Evolutionary conservation across 2,329 filamentous ascomycete species (phyloP).

Genomic region (Penicillium sp.): DNA sequence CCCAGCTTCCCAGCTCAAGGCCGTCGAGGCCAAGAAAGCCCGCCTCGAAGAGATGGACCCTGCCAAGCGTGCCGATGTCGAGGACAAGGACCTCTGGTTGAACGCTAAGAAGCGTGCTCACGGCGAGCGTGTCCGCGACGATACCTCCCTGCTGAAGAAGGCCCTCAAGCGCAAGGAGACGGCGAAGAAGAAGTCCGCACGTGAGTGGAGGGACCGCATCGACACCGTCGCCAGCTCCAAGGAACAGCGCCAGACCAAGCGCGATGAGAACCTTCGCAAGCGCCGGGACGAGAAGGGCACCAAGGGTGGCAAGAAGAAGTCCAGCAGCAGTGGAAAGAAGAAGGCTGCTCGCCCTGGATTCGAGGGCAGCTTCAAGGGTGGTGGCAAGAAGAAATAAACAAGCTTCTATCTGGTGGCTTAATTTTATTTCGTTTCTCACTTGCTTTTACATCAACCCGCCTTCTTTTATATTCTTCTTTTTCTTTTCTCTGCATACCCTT

Average conservation of each 20-base stretch:
- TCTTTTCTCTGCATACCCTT: conserved; percentile 12
- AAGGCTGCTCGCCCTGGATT: conserved; percentile 66
- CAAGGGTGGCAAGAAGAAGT: conserved; percentile 48
- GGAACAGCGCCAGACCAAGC: conserved; percentile 77
- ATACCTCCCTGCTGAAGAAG: conserved; percentile 86
- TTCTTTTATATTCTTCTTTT: conserved; percentile 4
- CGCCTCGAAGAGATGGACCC: conserved; percentile 73
- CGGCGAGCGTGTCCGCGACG: conserved; percentile 85
- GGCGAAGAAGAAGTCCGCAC: conserved; percentile 85
- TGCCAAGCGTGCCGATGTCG: conserved; percentile 78
- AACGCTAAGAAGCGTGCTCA: conserved; percentile 85
- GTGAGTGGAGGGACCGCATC: conserved; percentile 76
- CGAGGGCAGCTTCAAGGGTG: conserved; percentile 67
- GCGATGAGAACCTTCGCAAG: conserved; percentile 74
- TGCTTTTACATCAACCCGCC: background rate
- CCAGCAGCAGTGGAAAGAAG: conserved; percentile 39
- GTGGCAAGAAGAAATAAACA: conserved; percentile 44
- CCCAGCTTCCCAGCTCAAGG: conserved; percentile 78
- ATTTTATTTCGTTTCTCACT: conserved; percentile 1
- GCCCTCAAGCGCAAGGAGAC: conserved; percentile 90
- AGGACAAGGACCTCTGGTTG: conserved; percentile 93
- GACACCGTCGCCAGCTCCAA: conserved; percentile 73
- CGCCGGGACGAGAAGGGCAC: conserved; percentile 72
- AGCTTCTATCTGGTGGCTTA: background rate
- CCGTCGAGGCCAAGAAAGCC: conserved; percentile 81